Percentiles rank a stretch among this genome's conserved stretches.
Evolutionary conservation across 495 filamentous ascomycete species (phyloP).

Genomic region (Penicillium tannophilum): DNA sequence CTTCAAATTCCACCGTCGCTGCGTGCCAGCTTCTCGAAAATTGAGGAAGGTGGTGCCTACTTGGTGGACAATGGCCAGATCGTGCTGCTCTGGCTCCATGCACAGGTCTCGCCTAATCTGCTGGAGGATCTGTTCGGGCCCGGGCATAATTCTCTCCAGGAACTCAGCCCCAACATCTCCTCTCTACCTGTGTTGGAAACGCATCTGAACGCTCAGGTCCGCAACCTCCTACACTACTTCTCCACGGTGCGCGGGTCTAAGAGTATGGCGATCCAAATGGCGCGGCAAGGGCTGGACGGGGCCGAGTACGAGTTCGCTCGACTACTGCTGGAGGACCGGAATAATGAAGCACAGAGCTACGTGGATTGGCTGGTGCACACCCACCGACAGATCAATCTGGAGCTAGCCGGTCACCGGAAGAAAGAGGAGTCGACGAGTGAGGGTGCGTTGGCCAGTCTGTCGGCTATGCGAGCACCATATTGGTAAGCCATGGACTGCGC

Average conservation of each 20-base stretch:
- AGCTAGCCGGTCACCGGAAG: constrained; percentile 78
- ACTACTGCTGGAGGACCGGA: constrained; percentile 88
- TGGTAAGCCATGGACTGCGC: constrained; percentile 47
- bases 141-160: constrained; percentile 67
- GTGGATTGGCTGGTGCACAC: constrained; percentile 98
- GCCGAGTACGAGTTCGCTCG: constrained; percentile 96
- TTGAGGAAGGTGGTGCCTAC: constrained; percentile 96
- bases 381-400: constrained; percentile 87
- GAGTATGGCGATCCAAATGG: constrained; percentile 84
- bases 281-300: constrained; percentile 90
- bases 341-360: constrained; percentile 96
- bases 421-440: constrained; percentile 62
- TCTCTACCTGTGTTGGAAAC: constrained; percentile 78
- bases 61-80: constrained; percentile 95
- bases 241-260: constrained; percentile 80
- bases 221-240: constrained; percentile 89
- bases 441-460: constrained; percentile 59
- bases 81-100: constrained; percentile 87
- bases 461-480: constrained; percentile 72
- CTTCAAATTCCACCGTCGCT: constrained; percentile 66
- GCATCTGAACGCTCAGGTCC: constrained; percentile 91
- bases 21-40: constrained; percentile 85
- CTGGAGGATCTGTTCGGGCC: constrained; percentile 89
- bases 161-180: constrained; percentile 76
- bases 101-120: constrained; percentile 73